Evolutionary conservation across 2,329 filamentous ascomycete species (phyloP).

Genomic region (Fusarium sp.): DNA sequence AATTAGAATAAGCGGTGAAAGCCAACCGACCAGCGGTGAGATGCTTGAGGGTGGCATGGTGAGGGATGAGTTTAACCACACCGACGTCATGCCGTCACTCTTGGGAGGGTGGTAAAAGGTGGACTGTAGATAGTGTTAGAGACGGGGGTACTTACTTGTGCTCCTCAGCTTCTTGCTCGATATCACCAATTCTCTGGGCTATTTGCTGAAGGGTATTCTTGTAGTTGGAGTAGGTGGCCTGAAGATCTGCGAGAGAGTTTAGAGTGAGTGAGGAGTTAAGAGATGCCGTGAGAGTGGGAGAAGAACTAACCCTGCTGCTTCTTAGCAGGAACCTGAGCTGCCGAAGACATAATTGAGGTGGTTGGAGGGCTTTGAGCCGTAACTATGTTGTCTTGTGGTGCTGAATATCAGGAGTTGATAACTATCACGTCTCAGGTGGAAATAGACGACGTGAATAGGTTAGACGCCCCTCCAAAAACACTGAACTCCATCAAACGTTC

Average conservation of each 20-base stretch:
- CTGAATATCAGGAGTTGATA: slow-evolving; percentile 30
- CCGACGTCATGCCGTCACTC: slow-evolving; percentile 29
- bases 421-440: slow-evolving; percentile 1
- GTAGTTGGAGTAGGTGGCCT: slow-evolving; percentile 80
- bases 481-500: slow-evolving; percentile 16
- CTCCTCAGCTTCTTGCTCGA: slow-evolving; percentile 96
- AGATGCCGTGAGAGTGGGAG: slow-evolving; percentile 3
- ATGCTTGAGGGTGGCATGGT: slow-evolving; percentile 29
- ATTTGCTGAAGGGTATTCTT: slow-evolving; percentile 86
- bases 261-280: slow-evolving; percentile 23
- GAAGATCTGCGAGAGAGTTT: slow-evolving; percentile 68
- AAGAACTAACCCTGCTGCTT: slow-evolving; percentile 74
- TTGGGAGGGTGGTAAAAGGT: neutral
- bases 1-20: slow-evolving; percentile 39
- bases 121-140: slow-evolving; percentile 25
- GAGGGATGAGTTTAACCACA: slow-evolving; percentile 15
- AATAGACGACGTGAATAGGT: slow-evolving; percentile 24
- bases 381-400: slow-evolving; percentile 9
- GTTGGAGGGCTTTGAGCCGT: neutral
- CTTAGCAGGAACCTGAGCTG: slow-evolving; percentile 63
- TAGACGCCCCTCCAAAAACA: slow-evolving; percentile 36
- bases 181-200: slow-evolving; percentile 95
- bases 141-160: slow-evolving; percentile 77
- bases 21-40: slow-evolving; percentile 51
- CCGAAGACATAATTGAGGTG: slow-evolving; percentile 58